Conservation (phyloP, 1,284 basidiomycete species). For the Grifola frondosa region DNA sequence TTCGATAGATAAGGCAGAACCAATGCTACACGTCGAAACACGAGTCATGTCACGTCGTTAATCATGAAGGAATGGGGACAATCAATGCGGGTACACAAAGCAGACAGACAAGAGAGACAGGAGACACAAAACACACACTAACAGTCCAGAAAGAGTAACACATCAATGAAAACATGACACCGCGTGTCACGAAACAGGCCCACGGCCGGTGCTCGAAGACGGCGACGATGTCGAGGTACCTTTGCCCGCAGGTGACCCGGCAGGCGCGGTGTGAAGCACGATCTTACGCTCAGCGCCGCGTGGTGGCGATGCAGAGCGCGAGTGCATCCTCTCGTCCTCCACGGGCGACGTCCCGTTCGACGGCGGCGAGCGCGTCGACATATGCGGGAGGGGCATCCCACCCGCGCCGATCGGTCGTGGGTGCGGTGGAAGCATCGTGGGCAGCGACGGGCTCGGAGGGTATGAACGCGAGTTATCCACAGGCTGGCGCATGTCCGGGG, state of each 20-base stretch:
- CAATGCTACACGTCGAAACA: too few relatives aligned
- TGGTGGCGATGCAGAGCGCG: constrained; percentile 36
- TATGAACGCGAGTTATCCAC: constrained; percentile 37
- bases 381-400: constrained; percentile 55
- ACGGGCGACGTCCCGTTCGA: constrained; percentile 47
- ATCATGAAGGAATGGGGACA: too few relatives aligned
- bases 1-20: too few relatives aligned
- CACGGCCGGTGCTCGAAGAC: constrained; percentile 25
- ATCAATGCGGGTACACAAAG: neutral
- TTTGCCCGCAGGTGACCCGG: constrained; percentile 25
- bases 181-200: constrained; percentile 16
- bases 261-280: constrained; percentile 44
- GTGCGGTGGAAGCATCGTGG: constrained; percentile 63
- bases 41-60: too few relatives aligned
- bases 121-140: constrained; percentile 14
- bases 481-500: constrained; percentile 59
- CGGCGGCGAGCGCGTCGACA: constrained; percentile 61
- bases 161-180: constrained; percentile 7
- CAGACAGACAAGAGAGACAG: constrained; percentile 2
- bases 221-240: constrained; percentile 41
- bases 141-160: constrained; percentile 1
- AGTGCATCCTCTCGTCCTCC: constrained; percentile 37
- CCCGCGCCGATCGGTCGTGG: constrained; percentile 66
- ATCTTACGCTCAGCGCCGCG: constrained; percentile 51
- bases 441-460: constrained; percentile 52